Evolutionary conservation across 345 rosid genomes (phyloP).

Genomic region (Pugionium dolabratum): DNA sequence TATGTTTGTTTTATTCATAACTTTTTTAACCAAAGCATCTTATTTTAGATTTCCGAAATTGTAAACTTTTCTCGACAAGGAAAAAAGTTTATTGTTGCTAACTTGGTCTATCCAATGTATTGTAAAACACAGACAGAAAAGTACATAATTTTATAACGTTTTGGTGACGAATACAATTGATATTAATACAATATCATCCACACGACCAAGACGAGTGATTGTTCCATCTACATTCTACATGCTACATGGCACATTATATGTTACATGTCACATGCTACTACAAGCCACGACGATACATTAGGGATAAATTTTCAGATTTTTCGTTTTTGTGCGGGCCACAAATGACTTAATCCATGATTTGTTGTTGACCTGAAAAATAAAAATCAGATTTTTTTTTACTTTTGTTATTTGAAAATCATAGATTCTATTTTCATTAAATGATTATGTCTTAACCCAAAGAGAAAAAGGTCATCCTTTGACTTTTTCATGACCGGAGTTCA

Average conservation of each 20-base stretch:
- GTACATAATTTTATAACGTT: too few species aligned
- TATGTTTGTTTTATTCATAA: too few species aligned
- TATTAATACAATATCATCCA: too few species aligned
- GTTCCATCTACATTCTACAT: background rate
- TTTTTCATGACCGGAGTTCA: conserved; percentile 29
- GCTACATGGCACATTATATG: too few species aligned
- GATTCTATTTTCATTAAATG: conserved; percentile 13
- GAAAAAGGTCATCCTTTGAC: conserved; percentile 21
- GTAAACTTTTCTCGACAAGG: too few species aligned
- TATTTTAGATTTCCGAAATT: too few species aligned
- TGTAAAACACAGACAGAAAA: too few species aligned
- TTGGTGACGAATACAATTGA: background rate
- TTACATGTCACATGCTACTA: background rate
- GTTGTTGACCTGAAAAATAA: background rate
- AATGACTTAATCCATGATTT: background rate
- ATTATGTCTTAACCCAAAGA: background rate
- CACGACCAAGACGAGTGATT: background rate
- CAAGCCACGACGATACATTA: conserved; percentile 6
- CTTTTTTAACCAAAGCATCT: too few species aligned
- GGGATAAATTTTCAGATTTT: background rate
- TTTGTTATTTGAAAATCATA: conserved; percentile 9
- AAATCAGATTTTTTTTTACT: background rate
- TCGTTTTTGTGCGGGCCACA: conserved; percentile 10
- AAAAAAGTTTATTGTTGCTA: too few species aligned
- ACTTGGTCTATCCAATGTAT: too few species aligned